Evolutionary conservation across 768 basidiomycete genomes (phyloP).

Genomic region (Boletus tomentosulus): DNA sequence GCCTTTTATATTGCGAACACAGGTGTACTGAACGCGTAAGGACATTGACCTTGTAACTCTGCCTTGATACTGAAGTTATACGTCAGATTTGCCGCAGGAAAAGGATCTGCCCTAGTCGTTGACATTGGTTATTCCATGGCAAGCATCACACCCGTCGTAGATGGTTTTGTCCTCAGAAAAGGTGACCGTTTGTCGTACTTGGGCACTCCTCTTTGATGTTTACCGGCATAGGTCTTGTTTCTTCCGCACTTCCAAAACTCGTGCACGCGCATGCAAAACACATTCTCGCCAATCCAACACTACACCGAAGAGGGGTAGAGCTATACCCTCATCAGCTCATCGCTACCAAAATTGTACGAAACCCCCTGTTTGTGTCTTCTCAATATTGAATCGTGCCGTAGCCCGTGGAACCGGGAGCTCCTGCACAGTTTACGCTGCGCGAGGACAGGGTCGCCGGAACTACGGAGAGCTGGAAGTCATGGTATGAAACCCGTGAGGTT

Average conservation of each 20-base stretch:
- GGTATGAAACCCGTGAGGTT: slow-evolving; percentile 78
- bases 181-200: slow-evolving; percentile 40
- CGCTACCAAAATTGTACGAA: slow-evolving; percentile 65
- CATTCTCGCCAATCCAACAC: slow-evolving; percentile 49
- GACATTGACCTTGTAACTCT: slow-evolving; percentile 20
- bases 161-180: slow-evolving; percentile 96
- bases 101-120: slow-evolving; percentile 93
- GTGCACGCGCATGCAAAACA: slow-evolving; percentile 78
- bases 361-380: not conserved
- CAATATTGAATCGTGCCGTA: slow-evolving; percentile 28
- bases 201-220: not conserved
- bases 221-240: slow-evolving; percentile 58
- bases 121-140: slow-evolving; percentile 89
- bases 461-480: slow-evolving; percentile 75
- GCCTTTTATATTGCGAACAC: slow-evolving; percentile 97
- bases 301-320: slow-evolving; percentile 54
- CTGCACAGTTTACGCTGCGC: slow-evolving; percentile 66
- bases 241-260: slow-evolving; percentile 72
- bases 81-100: slow-evolving; percentile 88
- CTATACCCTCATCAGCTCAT: slow-evolving; percentile 87
- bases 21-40: slow-evolving; percentile 87
- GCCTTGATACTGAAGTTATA: slow-evolving; percentile 10
- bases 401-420: slow-evolving; percentile 68
- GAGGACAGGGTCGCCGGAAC: slow-evolving; percentile 70
- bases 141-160: slow-evolving; percentile 92